These are phyloP conservation scores for Allium fistulosum DNA, from an alignment of 106 monocot species.

Conservation along the genomic window DNA sequence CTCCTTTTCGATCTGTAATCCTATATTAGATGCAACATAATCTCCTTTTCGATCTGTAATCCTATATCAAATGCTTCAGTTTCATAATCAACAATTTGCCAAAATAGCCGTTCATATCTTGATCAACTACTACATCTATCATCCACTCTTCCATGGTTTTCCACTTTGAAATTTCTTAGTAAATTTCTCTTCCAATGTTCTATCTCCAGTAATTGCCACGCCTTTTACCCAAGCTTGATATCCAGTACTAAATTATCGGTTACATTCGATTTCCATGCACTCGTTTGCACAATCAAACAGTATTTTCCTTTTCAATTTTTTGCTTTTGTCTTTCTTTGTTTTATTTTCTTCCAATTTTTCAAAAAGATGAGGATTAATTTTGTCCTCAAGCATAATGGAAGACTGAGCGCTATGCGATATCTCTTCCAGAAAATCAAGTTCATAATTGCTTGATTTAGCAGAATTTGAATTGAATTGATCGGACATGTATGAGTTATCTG, in stretches of 20 bases:
- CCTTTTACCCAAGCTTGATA: constrained; percentile 61
- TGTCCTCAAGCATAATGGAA: neutral
- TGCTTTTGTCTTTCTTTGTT: constrained; percentile 10
- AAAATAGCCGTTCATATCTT: constrained; percentile 54
- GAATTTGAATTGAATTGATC: neutral
- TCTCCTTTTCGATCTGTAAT: constrained; percentile 18
- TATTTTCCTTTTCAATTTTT: constrained; percentile 38
- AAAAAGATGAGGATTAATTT: constrained; percentile 35
- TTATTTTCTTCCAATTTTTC: constrained; percentile 39
- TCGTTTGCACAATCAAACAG: constrained; percentile 70
- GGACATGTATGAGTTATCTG: constrained; percentile 3
- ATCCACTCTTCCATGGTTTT: constrained; percentile 54
- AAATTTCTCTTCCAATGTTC: constrained; percentile 37
- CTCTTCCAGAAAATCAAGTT: constrained; percentile 36
- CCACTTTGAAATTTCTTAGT: constrained; percentile 48
- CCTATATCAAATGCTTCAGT: too few relatives aligned
- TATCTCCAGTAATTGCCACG: constrained; percentile 4
- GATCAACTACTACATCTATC: constrained; percentile 86
- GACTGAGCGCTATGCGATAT: constrained; percentile 5
- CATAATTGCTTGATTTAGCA: constrained; percentile 5
- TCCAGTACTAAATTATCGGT: constrained; percentile 43
- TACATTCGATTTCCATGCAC: constrained; percentile 40
- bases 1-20: too few relatives aligned
- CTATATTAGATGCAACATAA: too few relatives aligned
- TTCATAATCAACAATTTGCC: too few relatives aligned